Evolutionary conservation across 306 rosid genomes (phyloP), one percentile per base, ranked within the genome.

Genomic region (Geum urbanum): DNA sequence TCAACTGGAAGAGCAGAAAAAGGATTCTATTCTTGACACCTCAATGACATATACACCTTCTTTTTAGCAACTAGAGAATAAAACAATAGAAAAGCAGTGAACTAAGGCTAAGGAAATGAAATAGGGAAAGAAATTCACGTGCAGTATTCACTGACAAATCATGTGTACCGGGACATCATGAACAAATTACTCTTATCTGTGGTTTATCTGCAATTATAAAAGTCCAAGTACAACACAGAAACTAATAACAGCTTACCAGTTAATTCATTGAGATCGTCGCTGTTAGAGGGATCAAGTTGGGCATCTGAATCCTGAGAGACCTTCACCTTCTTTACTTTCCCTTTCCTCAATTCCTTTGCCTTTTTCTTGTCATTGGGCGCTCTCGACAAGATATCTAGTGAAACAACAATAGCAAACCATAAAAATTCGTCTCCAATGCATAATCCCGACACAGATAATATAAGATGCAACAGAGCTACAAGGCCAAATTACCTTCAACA

Each of bases 281-380:
- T 49, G 8, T n/a, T 44, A 20, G 27, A 24, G 8, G 46, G 70
- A 56, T 35, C 75, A 64, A 32, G 9, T 63, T 67, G 40, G 53
- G 49, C 67, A 66, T 40, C 77, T 64, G 73, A 40, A 65, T 43
- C 51, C 13, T 4, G 64, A 58, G 11, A 61, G 13, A 66, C 71
- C 62, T 78, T 76, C 37, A 4, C 71, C n/a, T 65, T 85, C 76
- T 79, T 86, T 24, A 65, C 71, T 35, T 83, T 83, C 49, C 47
- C 69, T 15, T 61, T 77, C 60, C 47, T 70, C 13, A 78, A 48
- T 66, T 67, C 54, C 43, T 77, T 86, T 57, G 46, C 53, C 76
- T 57, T 72, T 72, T 68, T 62, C 61, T 41, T 18, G 48, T 71
- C 74, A 56, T 35, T 72, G 56, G 15, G 63, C 20, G 16, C 35